Percentiles rank a stretch among this genome's conserved stretches.
Conservation (phyloP, 768 basidiomycete genomes). For the Leccinum variicolor region DNA sequence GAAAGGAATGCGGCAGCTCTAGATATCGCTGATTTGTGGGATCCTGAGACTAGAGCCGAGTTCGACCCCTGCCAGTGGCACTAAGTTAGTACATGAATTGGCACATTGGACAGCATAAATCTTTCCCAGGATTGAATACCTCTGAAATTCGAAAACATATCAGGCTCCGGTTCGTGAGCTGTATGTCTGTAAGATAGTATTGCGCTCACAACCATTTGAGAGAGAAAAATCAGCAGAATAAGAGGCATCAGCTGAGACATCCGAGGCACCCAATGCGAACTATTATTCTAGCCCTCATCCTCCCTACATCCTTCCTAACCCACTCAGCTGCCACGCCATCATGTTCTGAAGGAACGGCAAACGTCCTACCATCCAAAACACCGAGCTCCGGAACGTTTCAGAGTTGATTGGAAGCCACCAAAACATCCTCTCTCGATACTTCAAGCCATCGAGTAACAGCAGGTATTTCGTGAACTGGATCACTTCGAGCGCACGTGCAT, state of each 20-base stretch:
- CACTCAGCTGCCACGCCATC: conserved; percentile 22
- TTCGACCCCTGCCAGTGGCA: too few relatives aligned
- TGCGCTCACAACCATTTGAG: neutral
- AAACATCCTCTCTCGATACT: conserved; percentile 10
- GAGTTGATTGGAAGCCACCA: conserved; percentile 28
- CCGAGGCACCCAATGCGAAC: neutral
- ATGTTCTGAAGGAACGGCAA: conserved; percentile 13
- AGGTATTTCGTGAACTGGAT: conserved; percentile 40
- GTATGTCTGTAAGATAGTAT: neutral
- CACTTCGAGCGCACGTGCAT: conserved; percentile 38
- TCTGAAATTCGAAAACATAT: too few relatives aligned
- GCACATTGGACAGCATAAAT: too few relatives aligned
- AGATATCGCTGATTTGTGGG: too few relatives aligned
- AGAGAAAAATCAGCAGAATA: neutral
- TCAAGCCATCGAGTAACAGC: conserved; percentile 21
- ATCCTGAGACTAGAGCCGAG: too few relatives aligned
- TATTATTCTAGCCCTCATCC: neutral
- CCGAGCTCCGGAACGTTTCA: conserved; percentile 24
- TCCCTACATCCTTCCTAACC: conserved; percentile 16
- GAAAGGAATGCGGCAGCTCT: too few relatives aligned
- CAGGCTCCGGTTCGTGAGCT: too few relatives aligned
- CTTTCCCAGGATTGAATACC: too few relatives aligned
- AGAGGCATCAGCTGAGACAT: too few relatives aligned
- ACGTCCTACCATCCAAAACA: conserved; percentile 18
- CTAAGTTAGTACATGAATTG: too few relatives aligned